Conservation (phyloP, 805 yeast genomes). For the Wickerhamomyces bovis region DNA sequence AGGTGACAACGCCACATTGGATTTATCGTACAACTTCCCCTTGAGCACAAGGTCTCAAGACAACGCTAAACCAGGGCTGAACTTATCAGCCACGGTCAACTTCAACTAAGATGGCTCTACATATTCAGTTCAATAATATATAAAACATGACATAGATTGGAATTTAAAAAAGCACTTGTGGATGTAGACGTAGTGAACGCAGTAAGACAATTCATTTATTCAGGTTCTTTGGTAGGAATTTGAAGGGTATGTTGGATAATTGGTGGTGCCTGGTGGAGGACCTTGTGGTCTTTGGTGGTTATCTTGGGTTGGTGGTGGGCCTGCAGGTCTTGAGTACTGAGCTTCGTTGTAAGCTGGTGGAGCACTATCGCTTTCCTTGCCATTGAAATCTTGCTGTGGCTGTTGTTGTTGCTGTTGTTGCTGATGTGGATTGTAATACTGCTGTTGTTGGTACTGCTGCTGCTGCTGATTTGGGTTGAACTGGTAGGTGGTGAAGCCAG, state of each 20-base stretch:
- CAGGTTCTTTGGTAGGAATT: constrained; percentile 3
- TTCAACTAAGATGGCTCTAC: constrained; percentile 15
- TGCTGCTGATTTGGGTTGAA: not conserved
- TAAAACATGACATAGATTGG: not conserved
- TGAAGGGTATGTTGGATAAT: constrained; percentile 4
- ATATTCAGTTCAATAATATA: not conserved
- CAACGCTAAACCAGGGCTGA: constrained; percentile 47
- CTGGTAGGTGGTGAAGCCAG: constrained; percentile 19
- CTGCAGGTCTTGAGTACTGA: not conserved
- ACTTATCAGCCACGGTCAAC: constrained; percentile 45
- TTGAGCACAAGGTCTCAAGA: constrained; percentile 40
- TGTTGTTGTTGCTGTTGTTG: constrained; percentile 1
- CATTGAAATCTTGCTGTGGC: constrained; percentile 7
- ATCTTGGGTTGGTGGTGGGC: not conserved
- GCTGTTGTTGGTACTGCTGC: constrained; percentile 10
- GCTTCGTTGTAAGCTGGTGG: not conserved
- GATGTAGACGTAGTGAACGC: too few relatives aligned
- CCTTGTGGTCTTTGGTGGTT: constrained; percentile 7
- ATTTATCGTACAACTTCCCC: constrained; percentile 51
- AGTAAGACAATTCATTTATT: too few relatives aligned
- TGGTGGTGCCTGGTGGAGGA: constrained; percentile 4
- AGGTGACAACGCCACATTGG: constrained; percentile 48
- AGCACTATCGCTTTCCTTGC: not conserved
- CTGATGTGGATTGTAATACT: not conserved
- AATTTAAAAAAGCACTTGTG: too few relatives aligned